Evolutionary conservation across 2,329 filamentous ascomycete genomes (phyloP), one percentile per base, ranked within the genome.

Genomic region (Alternaria triticimaculans): DNA sequence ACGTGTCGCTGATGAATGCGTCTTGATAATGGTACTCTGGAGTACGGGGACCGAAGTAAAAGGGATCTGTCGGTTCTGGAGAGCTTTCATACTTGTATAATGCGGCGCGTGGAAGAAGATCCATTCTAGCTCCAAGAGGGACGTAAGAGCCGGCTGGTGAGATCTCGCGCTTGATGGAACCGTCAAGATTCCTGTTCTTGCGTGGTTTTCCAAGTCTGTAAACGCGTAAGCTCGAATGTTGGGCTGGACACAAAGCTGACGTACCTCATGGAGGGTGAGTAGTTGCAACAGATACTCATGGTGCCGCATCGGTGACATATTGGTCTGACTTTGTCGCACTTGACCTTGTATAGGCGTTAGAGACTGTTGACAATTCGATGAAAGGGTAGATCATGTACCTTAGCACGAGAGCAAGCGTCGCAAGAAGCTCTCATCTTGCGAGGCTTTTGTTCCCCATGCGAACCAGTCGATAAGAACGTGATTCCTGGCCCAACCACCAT

Each of bases 211-310:
- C 77, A 56, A 80, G 54, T 56, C 77, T 79, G 37, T 37, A 11
- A 10, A 56, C 6, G 14, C 50, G 65, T 78, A 41, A 78, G 72
- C 60, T 56, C 44, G 37, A 62, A 20, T 18, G 2, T 25, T 21
- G 11, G 21, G 28, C 11, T 9, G 33, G 3, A 56, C 28, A n/a
- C n/a, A 4, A 10, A 41, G 18, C n/a, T 25, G 23, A 49, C 64
- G 50, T 78, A 80, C 77, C 77, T 80, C 77, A 80, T 80, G 12
- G 77, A 80, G 8, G 76, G 77, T 37, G 77, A 80, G 69, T 80
- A 80, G 61, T 80, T 79, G 67, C 77, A 80, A 67, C 77, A 78
- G n/a, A 80, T 75, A 44, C 70, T 73, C 74, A 80, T 79, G 55
- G 76, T 80, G 6, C 75, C 70, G 45, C 77, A 80, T 15, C 77